Evolutionary conservation across 1,284 basidiomycete species (phyloP).

Genomic region (Ustilago bromivora): DNA sequence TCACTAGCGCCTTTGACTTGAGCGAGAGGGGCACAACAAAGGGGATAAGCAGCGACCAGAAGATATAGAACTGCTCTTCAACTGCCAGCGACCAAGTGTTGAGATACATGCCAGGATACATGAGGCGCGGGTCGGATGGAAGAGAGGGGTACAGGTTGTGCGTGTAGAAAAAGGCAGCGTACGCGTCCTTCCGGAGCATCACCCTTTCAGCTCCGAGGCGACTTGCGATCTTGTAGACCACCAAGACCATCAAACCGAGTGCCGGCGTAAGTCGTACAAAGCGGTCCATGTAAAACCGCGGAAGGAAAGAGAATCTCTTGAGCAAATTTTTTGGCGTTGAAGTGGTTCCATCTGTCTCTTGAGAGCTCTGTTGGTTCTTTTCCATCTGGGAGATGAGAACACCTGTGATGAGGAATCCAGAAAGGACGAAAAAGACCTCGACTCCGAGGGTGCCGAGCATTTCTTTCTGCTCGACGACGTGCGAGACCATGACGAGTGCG

Average conservation of each 20-base stretch:
- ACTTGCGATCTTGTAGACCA: constrained; percentile 15
- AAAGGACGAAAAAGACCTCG: constrained; percentile 42
- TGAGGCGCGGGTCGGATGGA: constrained; percentile 17
- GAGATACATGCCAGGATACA: constrained; percentile 34
- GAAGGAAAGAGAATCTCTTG: constrained; percentile 27
- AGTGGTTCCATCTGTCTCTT: constrained; percentile 1
- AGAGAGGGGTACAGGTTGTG: constrained; percentile 33
- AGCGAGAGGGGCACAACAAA: constrained; percentile 34
- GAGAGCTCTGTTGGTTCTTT: constrained; percentile 18
- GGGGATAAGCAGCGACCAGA: constrained; percentile 42
- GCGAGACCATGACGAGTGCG: constrained; percentile 26
- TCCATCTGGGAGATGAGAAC: constrained; percentile 43
- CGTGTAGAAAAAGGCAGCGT: constrained; percentile 29
- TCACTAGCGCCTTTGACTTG: constrained; percentile 14
- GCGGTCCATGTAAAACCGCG: constrained; percentile 39
- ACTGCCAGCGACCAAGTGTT: constrained; percentile 50
- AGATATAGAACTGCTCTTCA: constrained; percentile 51
- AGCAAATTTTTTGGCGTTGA: constrained; percentile 12
- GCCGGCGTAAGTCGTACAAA: constrained; percentile 36
- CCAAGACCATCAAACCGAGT: constrained; percentile 20
- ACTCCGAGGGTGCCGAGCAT: constrained; percentile 43
- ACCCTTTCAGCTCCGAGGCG: constrained; percentile 1
- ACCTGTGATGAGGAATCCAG: constrained; percentile 48
- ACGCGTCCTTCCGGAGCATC: constrained; percentile 19
- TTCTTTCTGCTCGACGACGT: constrained; percentile 29